Evolutionary conservation across 2,329 filamentous ascomycete species (phyloP), one percentile per base, ranked within the genome.

Genomic region (Aspergillus fischeri): DNA sequence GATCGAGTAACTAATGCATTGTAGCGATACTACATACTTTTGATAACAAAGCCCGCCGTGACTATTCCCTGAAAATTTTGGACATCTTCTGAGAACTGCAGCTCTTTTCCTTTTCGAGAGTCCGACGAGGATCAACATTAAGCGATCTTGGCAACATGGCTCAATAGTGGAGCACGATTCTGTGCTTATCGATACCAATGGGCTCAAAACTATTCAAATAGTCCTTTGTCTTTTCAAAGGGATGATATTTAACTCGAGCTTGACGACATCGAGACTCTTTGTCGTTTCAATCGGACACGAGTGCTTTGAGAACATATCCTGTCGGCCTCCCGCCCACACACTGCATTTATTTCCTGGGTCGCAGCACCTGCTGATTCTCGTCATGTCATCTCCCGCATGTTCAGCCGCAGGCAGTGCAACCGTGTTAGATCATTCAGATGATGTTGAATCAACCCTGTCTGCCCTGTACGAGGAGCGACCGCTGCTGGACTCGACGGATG

Each of bases 381-480:
- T 24, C 42, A 45, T 45, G 42, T 11, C 42, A 5, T 45, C 42
- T 24, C 8, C 21, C 11, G 20, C 11, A 45, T 24, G n/a, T 24
- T 45, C 21, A 14, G n/a, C 20, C 4, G 4, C 24, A 24, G 14
- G 6, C 21, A 14, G 24, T 14, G 10, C 20, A 47, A 24, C 44
- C 3, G 14, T 24, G 4, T 4, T 8, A 14, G 11, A 47, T 27
- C 11, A 21, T 7, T 14, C 21, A 17, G 44, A 47, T 10, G 48
- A 57, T 7, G 41, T 55, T 17, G 56, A 57, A 24, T 17, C 60
- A 14, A 32, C 25, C 5, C 53, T 60, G 58, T 44, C 55, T 17
- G 44, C 51, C 1, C 51, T 57, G 17, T 44, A n/a, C n/a, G 69
- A 70, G 55, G 58, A 67, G 21, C 64, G 67, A 29, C 68, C 68